Evolutionary conservation across 352 stramenopile species (phyloP), one percentile per base, ranked within the genome.

Genomic region (Phytophthora ohioensis): DNA sequence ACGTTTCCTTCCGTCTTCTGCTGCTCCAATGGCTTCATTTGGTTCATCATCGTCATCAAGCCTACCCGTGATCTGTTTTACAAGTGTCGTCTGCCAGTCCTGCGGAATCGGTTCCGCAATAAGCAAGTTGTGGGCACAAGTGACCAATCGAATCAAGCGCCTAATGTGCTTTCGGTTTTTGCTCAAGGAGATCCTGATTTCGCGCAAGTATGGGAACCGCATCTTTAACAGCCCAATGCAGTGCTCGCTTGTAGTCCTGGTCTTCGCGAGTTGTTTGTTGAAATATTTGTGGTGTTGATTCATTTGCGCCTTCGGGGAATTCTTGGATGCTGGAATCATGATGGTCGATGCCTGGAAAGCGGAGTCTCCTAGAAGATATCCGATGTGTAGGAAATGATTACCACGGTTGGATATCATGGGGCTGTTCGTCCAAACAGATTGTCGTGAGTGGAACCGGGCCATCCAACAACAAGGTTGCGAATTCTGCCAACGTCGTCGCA

Each of bases 391-490:
- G 46, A 74, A 78, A 13, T 66, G 51, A 6, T 59, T 12, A 1
- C n/a, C 0, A 13, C 35, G 30, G 2, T 32, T n/a, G 15, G 47
- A 1, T 4, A 53, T 5, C 46, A 74, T 36, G 3, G 52, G 64
- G n/a, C 70, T 67, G 54, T 78, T 78, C 11, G 30, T 53, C 70
- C 70, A 78, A 3, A 78, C 64, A 42, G 64, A 30, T 77, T 71
- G 43, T 77, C 69, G 42, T 77, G 69, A 12, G 52, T 55, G 30
- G 64, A 71, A 8, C 59, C 67, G 1, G 61, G 66, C 61, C 71
- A 75, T 8, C 66, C 71, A 5, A 64, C 51, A 11, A 75, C 61
- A 42, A 78, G 32, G 11, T 69, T 64, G 1, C 66, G 60, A 7
- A 78, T 48, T 51, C 67, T 36, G 30, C 51, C 59, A 1, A 66